Evolutionary conservation across 345 rosid genomes (phyloP), one percentile per base, ranked within the genome.

Genomic region (Carallia pectinifolia): DNA sequence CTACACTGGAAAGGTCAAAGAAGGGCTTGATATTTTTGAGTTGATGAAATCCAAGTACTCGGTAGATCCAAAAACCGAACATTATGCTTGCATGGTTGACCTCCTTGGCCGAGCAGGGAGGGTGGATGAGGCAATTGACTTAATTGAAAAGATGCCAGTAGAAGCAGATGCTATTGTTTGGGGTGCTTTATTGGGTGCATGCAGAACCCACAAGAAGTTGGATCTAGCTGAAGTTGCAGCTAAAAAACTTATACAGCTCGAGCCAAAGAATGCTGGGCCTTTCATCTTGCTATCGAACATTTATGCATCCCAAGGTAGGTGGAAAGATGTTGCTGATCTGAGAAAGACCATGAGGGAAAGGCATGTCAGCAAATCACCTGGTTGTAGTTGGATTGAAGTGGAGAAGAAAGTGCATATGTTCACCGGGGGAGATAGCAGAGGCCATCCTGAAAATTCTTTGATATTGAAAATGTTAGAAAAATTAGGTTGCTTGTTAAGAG

Each of bases 21-120:
- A 90, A 87, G 94, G 96, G 66, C 77, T 68, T 76, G 69, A 85
- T 66, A 79, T 90, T 67, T 90, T 92, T 71, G 79, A 90, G 67
- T 81, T 80, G 5, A 88, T 92, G 94, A 80, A 90, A 71, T 74
- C 85, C 37, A 85, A 69, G 60, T 87, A 74, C 82, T 53, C 37
- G 23, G 72, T 92, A 61, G 81, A 74, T 16, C 91, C 84, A 64
- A 77, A 52, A 53, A 78, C 84, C 61, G 94, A 77, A 77, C 96
- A 87, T 77, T 90, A 87, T 77, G 87, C 94, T 71, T 92, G 96
- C 83, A 79, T 77, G 65, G 97, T 90, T 64, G 94, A 92, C 87
- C 82, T 92, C 85, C 91, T 92, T 40, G 94, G 96, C 31, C 83
- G 94, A 67, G 90, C 91, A 23, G 96, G 96, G 55, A 73, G 76